A percentile compares a stretch with the other conserved stretches of the same genome.
Conservation (phyloP, 208 protist species). For the Trypanosoma boissoni region DNA sequence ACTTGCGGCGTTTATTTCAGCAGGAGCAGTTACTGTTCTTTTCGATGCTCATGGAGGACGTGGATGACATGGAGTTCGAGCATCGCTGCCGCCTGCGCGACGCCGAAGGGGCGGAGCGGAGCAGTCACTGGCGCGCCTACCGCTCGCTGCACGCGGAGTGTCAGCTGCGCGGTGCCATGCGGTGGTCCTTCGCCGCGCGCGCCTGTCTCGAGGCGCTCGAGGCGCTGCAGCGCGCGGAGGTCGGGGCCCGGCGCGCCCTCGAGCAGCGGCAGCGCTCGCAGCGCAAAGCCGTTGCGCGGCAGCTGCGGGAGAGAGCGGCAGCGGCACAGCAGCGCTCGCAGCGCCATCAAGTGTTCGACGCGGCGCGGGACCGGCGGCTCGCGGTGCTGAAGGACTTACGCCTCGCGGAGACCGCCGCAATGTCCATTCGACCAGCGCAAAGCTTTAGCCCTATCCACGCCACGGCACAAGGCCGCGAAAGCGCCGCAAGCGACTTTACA, state of each 20-base stretch:
- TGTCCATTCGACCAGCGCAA: neutral
- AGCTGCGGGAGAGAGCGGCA: constrained; percentile 4
- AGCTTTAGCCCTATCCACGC: too few species aligned
- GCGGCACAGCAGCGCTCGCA: neutral
- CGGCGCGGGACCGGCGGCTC: neutral
- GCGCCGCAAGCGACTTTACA: too few species aligned
- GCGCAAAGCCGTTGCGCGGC: constrained; percentile 3
- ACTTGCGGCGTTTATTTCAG: constrained; percentile 8
- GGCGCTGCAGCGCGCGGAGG: too few species aligned
- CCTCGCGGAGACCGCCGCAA: neutral
- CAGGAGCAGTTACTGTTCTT: constrained; percentile 17
- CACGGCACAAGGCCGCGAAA: too few species aligned
- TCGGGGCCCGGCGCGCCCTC: neutral
- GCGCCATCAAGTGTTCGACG: neutral
- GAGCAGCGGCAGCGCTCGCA: constrained; percentile 13
- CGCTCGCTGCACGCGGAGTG: neutral
- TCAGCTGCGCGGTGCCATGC: neutral
- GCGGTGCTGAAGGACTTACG: constrained; percentile 5
- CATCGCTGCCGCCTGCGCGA: neutral
- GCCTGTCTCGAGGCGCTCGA: too few species aligned
- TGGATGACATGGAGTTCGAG: constrained; percentile 12
- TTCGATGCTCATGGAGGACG: constrained; percentile 2
- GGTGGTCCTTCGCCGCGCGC: too few species aligned
- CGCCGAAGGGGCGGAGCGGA: constrained; percentile 9
- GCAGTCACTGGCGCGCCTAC: constrained; percentile 13